phyloP scores from a whole-genome alignment of 2,329 filamentous ascomycete species.

The Didymella segeticola region DNA sequence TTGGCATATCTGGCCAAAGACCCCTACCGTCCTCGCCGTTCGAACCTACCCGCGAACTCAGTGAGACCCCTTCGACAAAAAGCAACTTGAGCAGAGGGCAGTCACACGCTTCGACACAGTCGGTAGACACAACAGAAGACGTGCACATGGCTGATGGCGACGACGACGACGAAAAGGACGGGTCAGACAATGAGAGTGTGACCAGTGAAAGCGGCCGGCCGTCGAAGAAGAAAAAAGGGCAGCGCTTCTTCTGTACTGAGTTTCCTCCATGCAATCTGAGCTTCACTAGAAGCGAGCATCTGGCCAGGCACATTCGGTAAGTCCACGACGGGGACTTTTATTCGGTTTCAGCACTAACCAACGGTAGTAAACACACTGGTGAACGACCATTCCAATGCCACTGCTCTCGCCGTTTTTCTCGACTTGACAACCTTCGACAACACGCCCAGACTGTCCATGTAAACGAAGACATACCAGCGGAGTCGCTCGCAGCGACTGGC shows the following conservation, averaged over 20 bases:
- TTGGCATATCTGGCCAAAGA: slow-evolving; percentile 54
- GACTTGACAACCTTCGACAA: slow-evolving; percentile 92
- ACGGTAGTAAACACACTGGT: slow-evolving; percentile 86
- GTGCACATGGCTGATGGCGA: slow-evolving; percentile 79
- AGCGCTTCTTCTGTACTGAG: slow-evolving; percentile 94
- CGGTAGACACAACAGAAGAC: slow-evolving; percentile 70
- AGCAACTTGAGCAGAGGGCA: slow-evolving; percentile 59
- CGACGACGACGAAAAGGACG: slow-evolving; percentile 66
- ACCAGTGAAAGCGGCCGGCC: slow-evolving; percentile 71
- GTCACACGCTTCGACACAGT: slow-evolving; percentile 67
- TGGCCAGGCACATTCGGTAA: slow-evolving; percentile 91
- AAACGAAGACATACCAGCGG: slow-evolving; percentile 93
- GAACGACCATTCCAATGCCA: slow-evolving; percentile 97
- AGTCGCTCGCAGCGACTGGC: slow-evolving; percentile 90
- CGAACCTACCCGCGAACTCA: slow-evolving; percentile 55
- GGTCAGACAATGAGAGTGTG: slow-evolving; percentile 58
- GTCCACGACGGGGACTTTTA: slow-evolving; percentile 25
- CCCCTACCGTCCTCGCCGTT: slow-evolving; percentile 54
- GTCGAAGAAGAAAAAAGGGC: slow-evolving; percentile 93
- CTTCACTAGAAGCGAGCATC: slow-evolving; percentile 94
- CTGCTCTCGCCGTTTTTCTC: slow-evolving; percentile 89
- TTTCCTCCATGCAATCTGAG: slow-evolving; percentile 93
- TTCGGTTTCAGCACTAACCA: slow-evolving; percentile 36
- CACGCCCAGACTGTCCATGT: slow-evolving; percentile 98
- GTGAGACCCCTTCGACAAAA: slow-evolving; percentile 42